Evolutionary conservation across 2,329 filamentous ascomycete genomes (phyloP).

Genomic region (Dryadomyces quercus-mongolicae): DNA sequence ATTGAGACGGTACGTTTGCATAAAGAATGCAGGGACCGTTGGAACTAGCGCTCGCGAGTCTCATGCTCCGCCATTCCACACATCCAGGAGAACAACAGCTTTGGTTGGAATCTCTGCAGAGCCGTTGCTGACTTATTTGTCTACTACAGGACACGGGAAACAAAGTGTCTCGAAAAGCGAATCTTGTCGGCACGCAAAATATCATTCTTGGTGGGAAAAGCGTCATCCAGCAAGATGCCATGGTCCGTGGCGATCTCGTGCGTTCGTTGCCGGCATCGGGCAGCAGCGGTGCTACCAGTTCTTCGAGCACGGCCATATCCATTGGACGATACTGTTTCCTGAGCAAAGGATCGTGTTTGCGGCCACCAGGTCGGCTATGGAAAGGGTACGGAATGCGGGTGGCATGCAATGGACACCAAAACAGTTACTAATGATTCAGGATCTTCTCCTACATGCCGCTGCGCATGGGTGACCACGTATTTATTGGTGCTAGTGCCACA

Average conservation of each 20-base stretch:
- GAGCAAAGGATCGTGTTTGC: slow-evolving; percentile 62
- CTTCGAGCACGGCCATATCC: slow-evolving; percentile 57
- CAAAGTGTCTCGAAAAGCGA: slow-evolving; percentile 87
- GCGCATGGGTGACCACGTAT: slow-evolving; percentile 89
- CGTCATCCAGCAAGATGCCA: slow-evolving; percentile 88
- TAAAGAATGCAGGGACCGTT: not conserved
- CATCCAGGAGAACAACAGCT: too few relatives aligned
- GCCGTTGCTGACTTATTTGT: not conserved
- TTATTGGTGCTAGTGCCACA: slow-evolving; percentile 62
- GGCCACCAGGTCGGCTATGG: slow-evolving; percentile 72
- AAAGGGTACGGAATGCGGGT: slow-evolving; percentile 50
- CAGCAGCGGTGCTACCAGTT: slow-evolving; percentile 15
- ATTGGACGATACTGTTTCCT: slow-evolving; percentile 91
- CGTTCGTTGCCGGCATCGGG: slow-evolving; percentile 37
- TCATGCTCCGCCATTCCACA: not conserved
- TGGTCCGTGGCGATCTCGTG: slow-evolving; percentile 82
- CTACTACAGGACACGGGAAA: slow-evolving; percentile 76
- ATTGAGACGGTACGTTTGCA: slow-evolving; percentile 70
- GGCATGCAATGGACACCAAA: not conserved
- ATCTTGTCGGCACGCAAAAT: slow-evolving; percentile 89
- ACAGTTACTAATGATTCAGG: slow-evolving; percentile 17
- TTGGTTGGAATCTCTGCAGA: too few relatives aligned
- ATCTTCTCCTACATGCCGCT: slow-evolving; percentile 74
- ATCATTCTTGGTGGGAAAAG: slow-evolving; percentile 96
- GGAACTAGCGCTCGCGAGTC: not conserved